phyloP scores from a whole-genome alignment of 192 early-diverging fungal species.

The Entomortierella chlamydospora region DNA sequence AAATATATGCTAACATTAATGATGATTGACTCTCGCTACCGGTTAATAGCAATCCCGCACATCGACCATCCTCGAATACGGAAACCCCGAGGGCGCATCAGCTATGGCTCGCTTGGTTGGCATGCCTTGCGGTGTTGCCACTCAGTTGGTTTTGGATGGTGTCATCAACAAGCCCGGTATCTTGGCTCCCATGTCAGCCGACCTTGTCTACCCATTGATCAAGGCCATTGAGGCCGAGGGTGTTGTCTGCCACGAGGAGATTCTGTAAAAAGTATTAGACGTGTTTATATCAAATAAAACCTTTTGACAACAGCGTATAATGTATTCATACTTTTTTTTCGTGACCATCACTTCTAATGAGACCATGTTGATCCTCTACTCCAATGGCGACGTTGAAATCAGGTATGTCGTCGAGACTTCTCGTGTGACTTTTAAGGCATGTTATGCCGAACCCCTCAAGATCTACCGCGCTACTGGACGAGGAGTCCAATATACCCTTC shows the following conservation, averaged over 20 bases:
- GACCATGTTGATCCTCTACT: too few species aligned
- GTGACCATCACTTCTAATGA: too few species aligned
- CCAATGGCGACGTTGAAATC: too few species aligned
- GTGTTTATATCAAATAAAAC: background rate
- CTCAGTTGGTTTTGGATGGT: conserved; percentile 92
- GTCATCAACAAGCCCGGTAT: conserved; percentile 82
- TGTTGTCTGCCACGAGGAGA: conserved; percentile 86
- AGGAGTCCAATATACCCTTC: too few species aligned
- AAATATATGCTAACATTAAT: conserved; percentile 40
- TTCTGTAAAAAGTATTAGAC: conserved; percentile 58
- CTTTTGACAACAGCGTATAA: background rate
- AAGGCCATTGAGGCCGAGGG: conserved; percentile 89
- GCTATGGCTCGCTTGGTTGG: conserved; percentile 99
- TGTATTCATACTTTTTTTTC: too few species aligned
- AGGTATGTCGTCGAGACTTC: too few species aligned
- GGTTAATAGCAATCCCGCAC: conserved; percentile 82
- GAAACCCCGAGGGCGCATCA: conserved; percentile 80
- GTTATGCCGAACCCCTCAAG: too few species aligned
- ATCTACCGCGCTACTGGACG: too few species aligned
- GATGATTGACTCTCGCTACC: background rate
- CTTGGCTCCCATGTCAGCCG: conserved; percentile 90
- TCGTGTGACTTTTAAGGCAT: too few species aligned
- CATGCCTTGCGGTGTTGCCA: conserved; percentile 95
- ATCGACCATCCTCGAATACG: conserved; percentile 93
- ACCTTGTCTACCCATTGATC: conserved; percentile 93